Conservation (phyloP, 805 yeast genomes). For the Wickerhamomyces bisporus region DNA sequence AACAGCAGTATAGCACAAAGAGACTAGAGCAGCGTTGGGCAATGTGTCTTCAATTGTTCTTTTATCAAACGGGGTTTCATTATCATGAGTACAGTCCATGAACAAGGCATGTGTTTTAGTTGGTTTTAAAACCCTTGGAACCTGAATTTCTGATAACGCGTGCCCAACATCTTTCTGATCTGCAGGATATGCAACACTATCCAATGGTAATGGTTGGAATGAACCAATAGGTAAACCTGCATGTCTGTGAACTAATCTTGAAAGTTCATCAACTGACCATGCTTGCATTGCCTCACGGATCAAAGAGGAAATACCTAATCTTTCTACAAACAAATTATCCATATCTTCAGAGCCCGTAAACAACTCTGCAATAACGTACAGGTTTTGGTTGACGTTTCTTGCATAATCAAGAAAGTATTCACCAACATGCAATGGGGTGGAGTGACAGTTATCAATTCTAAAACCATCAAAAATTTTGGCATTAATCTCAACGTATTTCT, state of each 20-base stretch:
- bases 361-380: constrained; percentile 91
- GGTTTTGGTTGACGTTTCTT: constrained; percentile 72
- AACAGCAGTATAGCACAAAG: constrained; percentile 88
- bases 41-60: constrained; percentile 92
- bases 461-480: constrained; percentile 82
- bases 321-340: constrained; percentile 87
- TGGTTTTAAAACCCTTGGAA: constrained; percentile 60
- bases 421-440: constrained; percentile 94
- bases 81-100: constrained; percentile 98
- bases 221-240: constrained; percentile 97
- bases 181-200: constrained; percentile 66
- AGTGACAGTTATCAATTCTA: constrained; percentile 92
- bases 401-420: constrained; percentile 85
- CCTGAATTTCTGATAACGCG: constrained; percentile 54
- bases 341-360: constrained; percentile 89
- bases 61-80: constrained; percentile 82
- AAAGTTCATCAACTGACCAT: constrained; percentile 79
- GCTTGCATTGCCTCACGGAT: constrained; percentile 98
- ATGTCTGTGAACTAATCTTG: constrained; percentile 81
- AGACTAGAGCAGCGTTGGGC: constrained; percentile 91
- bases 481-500: constrained; percentile 61
- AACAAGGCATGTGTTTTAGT: constrained; percentile 89
- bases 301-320: constrained; percentile 82
- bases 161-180: constrained; percentile 15
- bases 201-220: constrained; percentile 72